Base-by-base conservation (phyloP, 805 yeast species). In the Sugiyamaella qingdaonensis region DNA sequence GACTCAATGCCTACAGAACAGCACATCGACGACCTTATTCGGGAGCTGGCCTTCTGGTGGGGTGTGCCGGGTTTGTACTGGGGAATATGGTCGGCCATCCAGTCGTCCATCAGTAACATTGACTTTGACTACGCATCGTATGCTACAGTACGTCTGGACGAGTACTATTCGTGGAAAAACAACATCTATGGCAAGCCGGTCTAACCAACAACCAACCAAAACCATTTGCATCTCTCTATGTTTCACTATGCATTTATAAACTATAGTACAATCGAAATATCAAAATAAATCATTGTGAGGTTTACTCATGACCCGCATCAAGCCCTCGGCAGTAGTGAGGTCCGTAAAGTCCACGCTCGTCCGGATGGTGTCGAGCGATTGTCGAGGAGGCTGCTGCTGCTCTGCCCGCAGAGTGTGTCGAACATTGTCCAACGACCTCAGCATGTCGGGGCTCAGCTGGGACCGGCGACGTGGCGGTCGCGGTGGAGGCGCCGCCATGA, bases 61-160 rank as follows among this genome's bases (percentile, higher is more conserved):
- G 94, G 94, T 0, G 68, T 86, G 68, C 94, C 94, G 0, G 94
- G 92, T 0, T 84, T 86, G 62, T 86, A 84, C 65, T 86, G 94
- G 94, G 91, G 92, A 1, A 76, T 86, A 9, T 86, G 94, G 94
- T 81, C 90, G 1, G 84, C 82, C 55, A 86, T 86, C 50, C 94
- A 86, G 67, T 75, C 85, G 55, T 77, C 77, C 51, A 79, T 83
- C 19, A 83, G 89, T 1, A 76, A 79, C 29, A 85, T 86, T 46
- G 92, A 86, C 59, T 86, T 86, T 65, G 85, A 84, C 63, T 86
- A 86, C 64, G 74, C 78, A 3, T 71, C 74, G 10, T 86, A 86
- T 62, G 80, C 87, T 1, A 73, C 74, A 42, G 69, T 73, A 49
- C 72, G 94, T 54, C 72, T 86, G 47, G 74, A 75, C 32, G 94